A percentile compares a stretch with the other conserved stretches of the same genome.
These are phyloP conservation scores for Globisporangium yorkense DNA, from an alignment of 352 stramenopile species.

Conservation along the genomic window DNA sequence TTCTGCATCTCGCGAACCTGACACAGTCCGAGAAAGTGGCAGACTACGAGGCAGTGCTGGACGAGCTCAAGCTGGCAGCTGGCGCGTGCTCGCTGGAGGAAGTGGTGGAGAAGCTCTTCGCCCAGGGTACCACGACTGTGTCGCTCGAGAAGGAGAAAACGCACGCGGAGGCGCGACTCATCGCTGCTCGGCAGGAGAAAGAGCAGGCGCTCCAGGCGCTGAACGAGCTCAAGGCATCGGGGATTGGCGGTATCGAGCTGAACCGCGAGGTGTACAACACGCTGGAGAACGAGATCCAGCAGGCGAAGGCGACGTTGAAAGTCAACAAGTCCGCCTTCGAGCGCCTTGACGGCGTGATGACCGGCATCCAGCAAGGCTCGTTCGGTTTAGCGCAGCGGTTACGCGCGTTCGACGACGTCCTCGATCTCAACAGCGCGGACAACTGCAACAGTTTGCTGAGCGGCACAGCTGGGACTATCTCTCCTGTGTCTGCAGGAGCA, in stretches of 20 bases:
- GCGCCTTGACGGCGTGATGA: conserved; percentile 68
- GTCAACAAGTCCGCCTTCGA: conserved; percentile 76
- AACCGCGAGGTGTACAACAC: conserved; percentile 81
- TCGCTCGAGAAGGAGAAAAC: conserved; percentile 78
- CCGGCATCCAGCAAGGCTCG: conserved; percentile 65
- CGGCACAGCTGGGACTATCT: background rate
- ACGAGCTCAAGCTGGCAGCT: conserved; percentile 61
- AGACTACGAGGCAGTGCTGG: conserved; percentile 61
- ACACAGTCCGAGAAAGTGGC: conserved; percentile 63
- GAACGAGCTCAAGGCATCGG: conserved; percentile 78
- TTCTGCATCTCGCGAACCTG: conserved; percentile 53
- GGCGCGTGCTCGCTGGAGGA: conserved; percentile 43
- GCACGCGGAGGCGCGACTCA: conserved; percentile 46
- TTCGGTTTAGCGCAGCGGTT: conserved; percentile 61
- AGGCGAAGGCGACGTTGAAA: conserved; percentile 64
- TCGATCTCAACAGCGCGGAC: conserved; percentile 22
- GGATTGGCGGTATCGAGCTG: conserved; percentile 68
- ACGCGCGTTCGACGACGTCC: conserved; percentile 63
- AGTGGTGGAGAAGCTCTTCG: conserved; percentile 69
- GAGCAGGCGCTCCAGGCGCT: conserved; percentile 48
- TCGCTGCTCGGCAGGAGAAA: conserved; percentile 53
- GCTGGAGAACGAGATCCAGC: conserved; percentile 68
- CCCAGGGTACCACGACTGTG: conserved; percentile 41
- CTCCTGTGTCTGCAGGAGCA: background rate
- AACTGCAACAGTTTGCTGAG: conserved; percentile 1